Evolutionary conservation across 2,329 filamentous ascomycete species (phyloP).

Genomic region (Hypocreales sp.): DNA sequence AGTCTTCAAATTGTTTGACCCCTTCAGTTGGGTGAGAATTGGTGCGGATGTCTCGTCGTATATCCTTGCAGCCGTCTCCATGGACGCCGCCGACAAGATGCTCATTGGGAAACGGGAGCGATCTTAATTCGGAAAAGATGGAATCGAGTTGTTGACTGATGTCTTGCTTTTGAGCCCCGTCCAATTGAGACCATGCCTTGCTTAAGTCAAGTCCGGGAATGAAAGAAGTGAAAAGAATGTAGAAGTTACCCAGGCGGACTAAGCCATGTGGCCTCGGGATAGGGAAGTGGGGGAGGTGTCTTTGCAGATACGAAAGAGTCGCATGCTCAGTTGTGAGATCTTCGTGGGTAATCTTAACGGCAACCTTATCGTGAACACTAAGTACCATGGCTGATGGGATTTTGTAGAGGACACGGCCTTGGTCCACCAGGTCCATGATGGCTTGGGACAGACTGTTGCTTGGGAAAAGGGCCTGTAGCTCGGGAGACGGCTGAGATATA

Average conservation of each 20-base stretch:
- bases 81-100: slow-evolving; percentile 3
- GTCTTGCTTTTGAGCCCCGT: slow-evolving; percentile 4
- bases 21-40: slow-evolving; percentile 1
- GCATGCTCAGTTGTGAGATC: slow-evolving; percentile 3
- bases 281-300: slow-evolving; percentile 4
- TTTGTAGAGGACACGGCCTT: slow-evolving; percentile 4
- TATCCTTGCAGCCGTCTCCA: slow-evolving; percentile 3
- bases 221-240: slow-evolving; percentile 5
- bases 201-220: slow-evolving; percentile 4
- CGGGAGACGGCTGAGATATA: slow-evolving; percentile 2
- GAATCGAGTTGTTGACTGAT: slow-evolving; percentile 4
- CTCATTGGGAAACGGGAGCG: slow-evolving; percentile 3
- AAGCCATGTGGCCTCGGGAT: slow-evolving; percentile 5
- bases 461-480: slow-evolving; percentile 2
- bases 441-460: slow-evolving; percentile 2
- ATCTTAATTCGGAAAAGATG: slow-evolving; percentile 4
- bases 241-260: slow-evolving; percentile 3
- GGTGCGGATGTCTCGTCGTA: slow-evolving; percentile 2
- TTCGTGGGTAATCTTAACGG: slow-evolving; percentile 4
- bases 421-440: slow-evolving; percentile 3
- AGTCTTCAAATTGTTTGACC: slow-evolving; percentile 4
- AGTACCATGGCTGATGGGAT: slow-evolving; percentile 4
- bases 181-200: slow-evolving; percentile 4
- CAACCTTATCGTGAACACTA: slow-evolving; percentile 3
- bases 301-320: slow-evolving; percentile 4